phyloP scores from a whole-genome alignment of 2,329 filamentous ascomycete genomes.

The Neophaeococcomyces mojaviensis region DNA sequence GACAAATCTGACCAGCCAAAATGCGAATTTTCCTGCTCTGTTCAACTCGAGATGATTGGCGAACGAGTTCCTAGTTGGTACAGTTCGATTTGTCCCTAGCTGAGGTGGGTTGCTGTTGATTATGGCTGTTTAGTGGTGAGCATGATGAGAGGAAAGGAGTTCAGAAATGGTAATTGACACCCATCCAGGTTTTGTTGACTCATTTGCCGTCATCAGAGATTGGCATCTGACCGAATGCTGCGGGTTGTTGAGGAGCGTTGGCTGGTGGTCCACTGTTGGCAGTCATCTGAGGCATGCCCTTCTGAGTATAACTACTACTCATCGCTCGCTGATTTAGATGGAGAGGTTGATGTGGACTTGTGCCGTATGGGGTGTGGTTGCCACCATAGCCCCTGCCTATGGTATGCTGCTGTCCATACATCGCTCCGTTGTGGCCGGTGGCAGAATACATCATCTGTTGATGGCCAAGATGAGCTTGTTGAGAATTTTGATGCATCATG shows the following conservation, averaged over 20 bases:
- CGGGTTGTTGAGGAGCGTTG: conserved; percentile 20
- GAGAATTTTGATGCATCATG: conserved; percentile 92
- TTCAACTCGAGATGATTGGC: too few relatives aligned
- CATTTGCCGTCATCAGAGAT: conserved; percentile 19
- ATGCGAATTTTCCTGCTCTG: too few relatives aligned
- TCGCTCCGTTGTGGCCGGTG: conserved; percentile 60
- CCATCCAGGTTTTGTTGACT: background rate
- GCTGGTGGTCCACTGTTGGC: conserved; percentile 17
- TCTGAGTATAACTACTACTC: conserved; percentile 49
- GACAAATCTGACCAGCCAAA: too few relatives aligned
- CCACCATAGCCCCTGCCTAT: conserved; percentile 57
- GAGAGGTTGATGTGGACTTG: conserved; percentile 57
- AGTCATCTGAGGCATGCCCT: conserved; percentile 36
- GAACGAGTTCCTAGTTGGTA: too few relatives aligned
- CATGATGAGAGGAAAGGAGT: too few relatives aligned
- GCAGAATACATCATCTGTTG: conserved; percentile 45
- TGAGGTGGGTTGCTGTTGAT: too few relatives aligned
- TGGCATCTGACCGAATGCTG: conserved; percentile 17
- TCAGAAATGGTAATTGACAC: background rate
- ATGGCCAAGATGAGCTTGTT: conserved; percentile 73
- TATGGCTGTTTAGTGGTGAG: too few relatives aligned
- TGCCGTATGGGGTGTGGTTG: conserved; percentile 50
- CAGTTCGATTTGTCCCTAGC: too few relatives aligned
- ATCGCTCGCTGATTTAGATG: conserved; percentile 51
- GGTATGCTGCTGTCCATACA: conserved; percentile 57